Conservation (phyloP, 2,329 filamentous ascomycete species). For the Fusarium coicis region DNA sequence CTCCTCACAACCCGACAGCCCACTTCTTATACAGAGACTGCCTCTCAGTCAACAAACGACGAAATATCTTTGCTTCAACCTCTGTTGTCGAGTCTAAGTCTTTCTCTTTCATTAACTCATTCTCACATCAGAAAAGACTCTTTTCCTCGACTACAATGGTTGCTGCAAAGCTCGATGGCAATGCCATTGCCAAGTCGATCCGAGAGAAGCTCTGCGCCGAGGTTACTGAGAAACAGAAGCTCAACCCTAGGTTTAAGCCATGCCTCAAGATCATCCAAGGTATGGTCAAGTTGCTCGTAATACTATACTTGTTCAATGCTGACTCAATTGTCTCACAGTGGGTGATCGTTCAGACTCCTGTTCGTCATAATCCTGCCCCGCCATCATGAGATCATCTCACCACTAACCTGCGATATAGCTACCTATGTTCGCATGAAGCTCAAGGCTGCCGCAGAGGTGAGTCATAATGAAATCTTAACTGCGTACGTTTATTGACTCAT, state of each 20-base stretch:
- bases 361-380: slow-evolving; percentile 53
- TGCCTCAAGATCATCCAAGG: slow-evolving; percentile 95
- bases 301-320: slow-evolving; percentile 29
- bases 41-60: slow-evolving; percentile 21
- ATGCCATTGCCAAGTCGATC: slow-evolving; percentile 91
- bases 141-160: slow-evolving; percentile 76
- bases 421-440: slow-evolving; percentile 99
- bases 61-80: slow-evolving; percentile 27
- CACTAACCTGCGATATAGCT: slow-evolving; percentile 59
- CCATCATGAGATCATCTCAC: slow-evolving; percentile 30
- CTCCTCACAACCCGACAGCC: slow-evolving; percentile 36
- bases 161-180: slow-evolving; percentile 94
- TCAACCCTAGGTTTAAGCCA: slow-evolving; percentile 89
- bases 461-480: slow-evolving; percentile 26
- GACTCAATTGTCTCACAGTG: slow-evolving; percentile 63
- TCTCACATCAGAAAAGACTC: slow-evolving; percentile 38
- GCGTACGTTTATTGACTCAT: not conserved
- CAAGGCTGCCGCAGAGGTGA: slow-evolving; percentile 92
- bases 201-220: slow-evolving; percentile 82
- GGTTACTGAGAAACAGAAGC: slow-evolving; percentile 82
- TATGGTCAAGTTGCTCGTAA: slow-evolving; percentile 53
- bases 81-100: slow-evolving; percentile 29
- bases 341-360: slow-evolving; percentile 93
- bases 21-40: slow-evolving; percentile 36
- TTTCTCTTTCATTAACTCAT: slow-evolving; percentile 4